Conservation (phyloP, 495 filamentous ascomycete species). For the Annulohypoxylon bovei region DNA sequence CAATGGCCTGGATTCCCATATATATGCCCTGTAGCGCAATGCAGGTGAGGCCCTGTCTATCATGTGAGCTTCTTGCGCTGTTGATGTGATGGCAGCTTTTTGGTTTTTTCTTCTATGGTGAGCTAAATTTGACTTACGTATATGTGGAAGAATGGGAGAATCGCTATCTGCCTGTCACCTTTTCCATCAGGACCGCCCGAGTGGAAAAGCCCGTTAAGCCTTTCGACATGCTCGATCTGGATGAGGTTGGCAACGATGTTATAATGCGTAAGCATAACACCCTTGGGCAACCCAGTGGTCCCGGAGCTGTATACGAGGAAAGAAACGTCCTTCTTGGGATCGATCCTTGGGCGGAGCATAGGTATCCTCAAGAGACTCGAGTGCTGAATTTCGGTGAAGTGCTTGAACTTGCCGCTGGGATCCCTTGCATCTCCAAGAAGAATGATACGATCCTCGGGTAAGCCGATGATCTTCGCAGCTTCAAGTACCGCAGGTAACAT, state of each 20-base stretch:
- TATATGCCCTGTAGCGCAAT: slow-evolving; percentile 60
- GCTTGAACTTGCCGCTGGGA: slow-evolving; percentile 67
- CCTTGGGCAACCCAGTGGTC: slow-evolving; percentile 93
- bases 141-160: slow-evolving; percentile 94
- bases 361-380: slow-evolving; percentile 58
- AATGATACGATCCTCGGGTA: slow-evolving; percentile 74
- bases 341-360: slow-evolving; percentile 51
- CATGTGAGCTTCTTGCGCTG: neutral
- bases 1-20: slow-evolving; percentile 72
- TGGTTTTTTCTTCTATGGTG: too few relatives aligned
- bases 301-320: slow-evolving; percentile 86
- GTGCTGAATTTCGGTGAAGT: slow-evolving; percentile 78
- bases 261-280: slow-evolving; percentile 85
- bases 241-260: slow-evolving; percentile 80
- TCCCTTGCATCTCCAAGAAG: slow-evolving; percentile 81
- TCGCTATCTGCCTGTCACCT: slow-evolving; percentile 77
- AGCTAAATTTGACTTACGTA: slow-evolving; percentile 71
- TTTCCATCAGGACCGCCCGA: slow-evolving; percentile 67
- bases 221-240: slow-evolving; percentile 65
- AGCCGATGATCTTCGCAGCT: slow-evolving; percentile 74
- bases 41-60: slow-evolving; percentile 50
- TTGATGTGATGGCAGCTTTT: neutral
- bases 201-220: slow-evolving; percentile 59
- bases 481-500: slow-evolving; percentile 68
- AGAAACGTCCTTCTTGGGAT: slow-evolving; percentile 67